Base-by-base conservation (phyloP, 2,329 filamentous ascomycete species). In the Aspergillus versicolor region DNA sequence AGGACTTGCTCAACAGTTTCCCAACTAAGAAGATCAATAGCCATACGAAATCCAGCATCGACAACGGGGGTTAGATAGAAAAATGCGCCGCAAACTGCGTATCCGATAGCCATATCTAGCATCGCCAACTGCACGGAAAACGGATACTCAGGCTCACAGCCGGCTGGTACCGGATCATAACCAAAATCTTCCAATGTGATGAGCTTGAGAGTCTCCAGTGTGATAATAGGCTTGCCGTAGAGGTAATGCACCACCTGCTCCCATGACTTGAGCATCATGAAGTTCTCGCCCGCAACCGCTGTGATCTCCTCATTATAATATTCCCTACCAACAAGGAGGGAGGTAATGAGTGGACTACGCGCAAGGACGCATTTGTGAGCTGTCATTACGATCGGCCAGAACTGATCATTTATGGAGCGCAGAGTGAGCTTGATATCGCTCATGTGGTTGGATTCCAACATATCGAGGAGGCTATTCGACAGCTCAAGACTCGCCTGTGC, bases 41-140 rank as follows among this genome's bases (percentile, higher is more conserved):
- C 66, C 30, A 74, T 52, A 1, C 61, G 49, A 30, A 73, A 60
- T 0, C 69, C 72, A 0, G 61, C 57, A 9, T 67, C 54, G n/a
- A 66, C 58, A 42, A 73, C 60, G 1, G 57, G 57, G 4, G 43
- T 50, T 6, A 66, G 47, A 6, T 62, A 61, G 17, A 75, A 61
- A 52, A 74, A 74, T 0, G 67, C 66, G 1, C 71, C 72, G 0
- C 64, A 64, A 2, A 63, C 57, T 15, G 65, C 67, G 54, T 74
- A 74, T 52, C 66, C 71, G 6, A 73, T 38, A 13, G 66, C 64
- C 32, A 74, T 63, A 27, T 71, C 67, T 19, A 67, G 61, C 55
- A 63, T 63, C 11, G 65, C 63, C 12, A 46, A 56, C 19, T 57
- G 63, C 27, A 66, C 37, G 8, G 59, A 55, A 21, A 63, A 63